A percentile compares a stretch with the other conserved stretches of the same genome.
Conservation (phyloP, 148 eudicot genomes). For the Camellia granthamiana region DNA sequence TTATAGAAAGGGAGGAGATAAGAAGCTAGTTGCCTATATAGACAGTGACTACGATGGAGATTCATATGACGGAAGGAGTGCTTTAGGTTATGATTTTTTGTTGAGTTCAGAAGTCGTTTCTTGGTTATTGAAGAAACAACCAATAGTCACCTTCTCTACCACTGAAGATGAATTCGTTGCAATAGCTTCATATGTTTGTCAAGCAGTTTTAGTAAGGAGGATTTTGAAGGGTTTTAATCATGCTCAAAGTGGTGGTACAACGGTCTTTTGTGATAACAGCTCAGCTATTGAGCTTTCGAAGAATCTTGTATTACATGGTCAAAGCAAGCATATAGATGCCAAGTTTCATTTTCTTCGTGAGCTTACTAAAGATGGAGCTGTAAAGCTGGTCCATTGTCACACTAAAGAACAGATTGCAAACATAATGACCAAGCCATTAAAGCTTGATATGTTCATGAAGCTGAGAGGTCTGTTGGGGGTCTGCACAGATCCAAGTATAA, state of each 20-base stretch:
- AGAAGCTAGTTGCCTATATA: neutral
- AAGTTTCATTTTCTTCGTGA: neutral
- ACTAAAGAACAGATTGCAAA: neutral
- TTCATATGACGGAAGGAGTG: neutral
- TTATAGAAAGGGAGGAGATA: neutral
- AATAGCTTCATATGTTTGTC: too few relatives aligned
- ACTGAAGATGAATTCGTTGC: too few relatives aligned
- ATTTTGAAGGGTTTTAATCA: too few relatives aligned
- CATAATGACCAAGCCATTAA: neutral
- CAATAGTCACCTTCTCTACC: too few relatives aligned
- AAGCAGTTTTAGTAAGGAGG: too few relatives aligned
- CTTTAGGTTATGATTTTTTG: neutral
- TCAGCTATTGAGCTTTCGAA: constrained; percentile 5
- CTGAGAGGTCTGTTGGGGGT: constrained; percentile 3
- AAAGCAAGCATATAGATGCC: neutral
- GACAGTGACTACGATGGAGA: neutral
- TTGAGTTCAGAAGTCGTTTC: neutral
- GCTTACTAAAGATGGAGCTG: constrained; percentile 8
- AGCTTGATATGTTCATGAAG: neutral
- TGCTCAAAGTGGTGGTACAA: too few relatives aligned
- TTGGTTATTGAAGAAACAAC: neutral
- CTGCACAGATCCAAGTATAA: neutral
- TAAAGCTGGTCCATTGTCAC: neutral
- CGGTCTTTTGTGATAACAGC: neutral
- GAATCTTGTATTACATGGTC: neutral